Evolutionary conservation across 1,284 basidiomycete species (phyloP).

Genomic region (Naganishia liquefaciens): DNA sequence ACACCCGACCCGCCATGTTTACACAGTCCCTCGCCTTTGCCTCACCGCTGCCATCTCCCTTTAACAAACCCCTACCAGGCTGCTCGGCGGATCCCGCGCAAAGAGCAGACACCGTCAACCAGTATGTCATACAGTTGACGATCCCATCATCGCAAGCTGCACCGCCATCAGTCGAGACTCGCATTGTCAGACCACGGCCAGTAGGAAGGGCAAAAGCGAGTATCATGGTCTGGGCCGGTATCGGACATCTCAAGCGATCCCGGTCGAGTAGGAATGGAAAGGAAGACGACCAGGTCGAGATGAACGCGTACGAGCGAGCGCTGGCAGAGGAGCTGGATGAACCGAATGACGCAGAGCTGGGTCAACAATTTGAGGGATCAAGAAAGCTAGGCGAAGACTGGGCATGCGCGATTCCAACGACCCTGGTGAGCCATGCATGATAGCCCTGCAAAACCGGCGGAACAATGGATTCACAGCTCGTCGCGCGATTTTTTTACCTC

Average conservation of each 20-base stretch:
- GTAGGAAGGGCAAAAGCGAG: background rate
- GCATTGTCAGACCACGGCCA: background rate
- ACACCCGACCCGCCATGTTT: background rate
- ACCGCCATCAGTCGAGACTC: too few relatives aligned
- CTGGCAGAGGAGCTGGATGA: slow-evolving; percentile 15
- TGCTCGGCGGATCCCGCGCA: background rate
- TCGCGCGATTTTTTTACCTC: too few relatives aligned
- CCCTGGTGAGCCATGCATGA: background rate
- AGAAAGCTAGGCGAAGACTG: slow-evolving; percentile 8
- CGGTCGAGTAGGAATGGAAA: background rate
- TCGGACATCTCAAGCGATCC: slow-evolving; percentile 16
- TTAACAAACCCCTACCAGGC: background rate
- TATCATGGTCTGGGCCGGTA: slow-evolving; percentile 19
- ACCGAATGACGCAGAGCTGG: too few relatives aligned
- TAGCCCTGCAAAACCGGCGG: too few relatives aligned
- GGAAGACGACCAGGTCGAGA: background rate
- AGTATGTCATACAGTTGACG: slow-evolving; percentile 21
- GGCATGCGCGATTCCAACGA: slow-evolving; percentile 19
- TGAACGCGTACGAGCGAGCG: slow-evolving; percentile 9
- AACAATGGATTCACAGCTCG: too few relatives aligned
- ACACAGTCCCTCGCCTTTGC: slow-evolving; percentile 3
- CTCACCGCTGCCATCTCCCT: slow-evolving; percentile 4
- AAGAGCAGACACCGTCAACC: background rate
- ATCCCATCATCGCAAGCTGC: slow-evolving; percentile 6
- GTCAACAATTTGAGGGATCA: slow-evolving; percentile 1